Percentiles rank a stretch among this genome's conserved stretches.
Evolutionary conservation across 2,329 filamentous ascomycete genomes (phyloP).

Genomic region (Alternaria sp.): DNA sequence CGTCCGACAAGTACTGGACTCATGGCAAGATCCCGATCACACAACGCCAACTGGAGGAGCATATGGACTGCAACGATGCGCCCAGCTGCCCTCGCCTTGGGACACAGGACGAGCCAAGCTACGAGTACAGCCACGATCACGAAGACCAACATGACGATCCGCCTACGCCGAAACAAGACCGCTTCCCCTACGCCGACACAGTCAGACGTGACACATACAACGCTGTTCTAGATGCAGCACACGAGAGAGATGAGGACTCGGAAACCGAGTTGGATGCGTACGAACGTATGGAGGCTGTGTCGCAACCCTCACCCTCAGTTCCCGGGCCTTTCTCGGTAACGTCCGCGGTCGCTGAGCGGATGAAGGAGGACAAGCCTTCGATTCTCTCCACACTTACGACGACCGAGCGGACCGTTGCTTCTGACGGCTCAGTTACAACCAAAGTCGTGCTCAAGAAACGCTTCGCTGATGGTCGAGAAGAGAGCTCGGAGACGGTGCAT

Average conservation of each 20-base stretch:
- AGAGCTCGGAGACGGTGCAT: slow-evolving; percentile 63
- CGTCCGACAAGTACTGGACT: background rate
- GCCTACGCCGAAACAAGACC: slow-evolving; percentile 33
- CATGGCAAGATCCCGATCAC: slow-evolving; percentile 5
- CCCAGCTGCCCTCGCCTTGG: background rate
- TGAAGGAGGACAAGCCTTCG: slow-evolving; percentile 25
- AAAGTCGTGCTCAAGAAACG: slow-evolving; percentile 64
- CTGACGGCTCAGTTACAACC: slow-evolving; percentile 65
- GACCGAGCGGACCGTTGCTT: slow-evolving; percentile 60
- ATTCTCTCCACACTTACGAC: slow-evolving; percentile 64
- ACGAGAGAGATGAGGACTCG: slow-evolving; percentile 1
- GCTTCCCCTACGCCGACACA: slow-evolving; percentile 2
- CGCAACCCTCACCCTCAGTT: background rate
- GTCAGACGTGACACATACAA: background rate
- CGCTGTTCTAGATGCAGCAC: background rate
- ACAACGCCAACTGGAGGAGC: slow-evolving; percentile 11
- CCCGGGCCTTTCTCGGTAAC: slow-evolving; percentile 10
- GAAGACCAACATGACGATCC: slow-evolving; percentile 45
- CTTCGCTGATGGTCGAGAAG: slow-evolving; percentile 66
- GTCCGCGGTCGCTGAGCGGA: slow-evolving; percentile 14
- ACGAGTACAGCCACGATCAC: slow-evolving; percentile 43
- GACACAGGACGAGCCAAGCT: slow-evolving; percentile 39
- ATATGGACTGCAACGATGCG: background rate
- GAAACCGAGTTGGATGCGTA: slow-evolving; percentile 62
- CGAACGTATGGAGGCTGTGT: slow-evolving; percentile 49